A percentile compares a stretch with the other conserved stretches of the same genome.
phyloP scores from a whole-genome alignment of 2,329 filamentous ascomycete species.

The Diaporthe sp. region DNA sequence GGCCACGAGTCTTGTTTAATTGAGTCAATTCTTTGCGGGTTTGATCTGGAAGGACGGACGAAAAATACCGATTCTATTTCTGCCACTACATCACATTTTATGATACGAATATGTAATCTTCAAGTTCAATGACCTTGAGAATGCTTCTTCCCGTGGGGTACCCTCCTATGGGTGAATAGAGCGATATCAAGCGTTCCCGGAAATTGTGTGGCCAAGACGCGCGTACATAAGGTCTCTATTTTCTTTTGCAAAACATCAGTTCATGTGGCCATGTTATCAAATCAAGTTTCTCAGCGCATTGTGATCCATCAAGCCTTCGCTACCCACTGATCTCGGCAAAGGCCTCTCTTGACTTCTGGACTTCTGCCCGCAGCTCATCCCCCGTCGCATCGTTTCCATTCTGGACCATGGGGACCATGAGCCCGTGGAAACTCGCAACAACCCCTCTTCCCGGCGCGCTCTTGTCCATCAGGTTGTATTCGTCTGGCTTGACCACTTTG shows the following conservation, averaged over 20 bases:
- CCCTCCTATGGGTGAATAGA: background rate
- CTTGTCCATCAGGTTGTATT: constrained; percentile 17
- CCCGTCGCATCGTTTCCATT: background rate
- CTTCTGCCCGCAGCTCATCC: background rate
- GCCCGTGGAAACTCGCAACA: background rate
- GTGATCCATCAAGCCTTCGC: background rate
- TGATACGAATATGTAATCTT: background rate
- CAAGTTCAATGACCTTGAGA: background rate
- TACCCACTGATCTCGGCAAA: background rate
- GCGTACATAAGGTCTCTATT: background rate
- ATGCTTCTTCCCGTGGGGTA: background rate
- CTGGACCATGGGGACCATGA: background rate
- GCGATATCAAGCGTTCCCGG: background rate
- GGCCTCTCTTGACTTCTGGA: background rate
- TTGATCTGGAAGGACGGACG: background rate
- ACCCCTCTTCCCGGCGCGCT: background rate
- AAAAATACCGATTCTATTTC: background rate
- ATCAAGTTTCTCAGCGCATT: too few relatives aligned
- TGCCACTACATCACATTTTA: background rate
- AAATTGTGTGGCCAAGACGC: background rate
- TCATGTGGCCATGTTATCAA: background rate
- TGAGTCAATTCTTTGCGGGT: background rate
- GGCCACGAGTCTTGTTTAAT: background rate
- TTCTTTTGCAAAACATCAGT: background rate
- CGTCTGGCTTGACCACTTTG: constrained; percentile 19